Percentiles rank a stretch among this genome's conserved stretches.
These are phyloP conservation scores for Chloris gayana DNA, from an alignment of 176 grass and related monocot genomes.

Conservation along the genomic window DNA sequence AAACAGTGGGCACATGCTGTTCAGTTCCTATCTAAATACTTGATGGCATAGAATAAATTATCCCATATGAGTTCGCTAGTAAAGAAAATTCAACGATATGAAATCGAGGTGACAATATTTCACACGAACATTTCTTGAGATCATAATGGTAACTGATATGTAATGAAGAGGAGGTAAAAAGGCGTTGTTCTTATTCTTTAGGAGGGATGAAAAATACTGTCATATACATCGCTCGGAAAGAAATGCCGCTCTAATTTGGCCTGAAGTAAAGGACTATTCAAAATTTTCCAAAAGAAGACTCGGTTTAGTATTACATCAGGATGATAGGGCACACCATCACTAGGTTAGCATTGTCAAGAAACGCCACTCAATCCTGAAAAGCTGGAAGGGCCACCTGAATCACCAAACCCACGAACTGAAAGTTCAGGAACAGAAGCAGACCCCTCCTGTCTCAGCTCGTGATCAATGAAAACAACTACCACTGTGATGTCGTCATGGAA, in stretches of 20 bases:
- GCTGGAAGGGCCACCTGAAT: slow-evolving; percentile 68
- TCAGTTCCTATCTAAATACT: background rate
- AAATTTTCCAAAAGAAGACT: slow-evolving; percentile 7
- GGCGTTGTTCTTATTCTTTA: slow-evolving; percentile 14
- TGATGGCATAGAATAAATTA: no score
- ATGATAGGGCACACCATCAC: slow-evolving; percentile 14
- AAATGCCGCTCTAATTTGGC: background rate
- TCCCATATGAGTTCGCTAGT: background rate
- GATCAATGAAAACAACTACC: slow-evolving; percentile 55
- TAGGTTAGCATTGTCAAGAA: slow-evolving; percentile 46
- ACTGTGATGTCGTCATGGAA: slow-evolving; percentile 75
- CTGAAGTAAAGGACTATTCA: slow-evolving; percentile 37
- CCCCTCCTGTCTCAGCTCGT: slow-evolving; percentile 47
- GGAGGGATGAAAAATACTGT: background rate
- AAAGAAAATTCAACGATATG: background rate
- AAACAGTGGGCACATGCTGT: background rate
- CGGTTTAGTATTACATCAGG: slow-evolving; percentile 39
- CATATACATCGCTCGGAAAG: background rate
- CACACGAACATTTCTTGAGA: background rate
- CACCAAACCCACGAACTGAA: slow-evolving; percentile 84
- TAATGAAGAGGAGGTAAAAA: background rate
- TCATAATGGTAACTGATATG: background rate
- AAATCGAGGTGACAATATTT: background rate
- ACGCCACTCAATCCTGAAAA: slow-evolving; percentile 71
- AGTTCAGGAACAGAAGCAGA: slow-evolving; percentile 59